These are phyloP conservation scores for Pythium aphanidermatum DNA, from an alignment of 352 stramenopile genomes.

Conservation along the genomic window DNA sequence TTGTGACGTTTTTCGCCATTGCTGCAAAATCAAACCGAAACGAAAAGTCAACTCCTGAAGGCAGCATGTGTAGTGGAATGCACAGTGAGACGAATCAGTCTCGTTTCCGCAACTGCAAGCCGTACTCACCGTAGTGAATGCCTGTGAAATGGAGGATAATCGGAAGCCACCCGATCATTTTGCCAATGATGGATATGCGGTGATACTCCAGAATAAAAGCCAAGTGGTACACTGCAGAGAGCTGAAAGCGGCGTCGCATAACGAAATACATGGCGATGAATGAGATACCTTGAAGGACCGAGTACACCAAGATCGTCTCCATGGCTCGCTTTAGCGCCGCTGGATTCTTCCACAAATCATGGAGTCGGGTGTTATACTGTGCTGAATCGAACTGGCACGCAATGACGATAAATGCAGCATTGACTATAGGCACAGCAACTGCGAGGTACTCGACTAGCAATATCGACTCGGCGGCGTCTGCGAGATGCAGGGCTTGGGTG, in stretches of 20 bases:
- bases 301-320: conserved; percentile 14
- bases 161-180: conserved; percentile 20
- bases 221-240: conserved; percentile 17
- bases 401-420: conserved; percentile 12
- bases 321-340: not conserved
- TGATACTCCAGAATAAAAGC: conserved; percentile 20
- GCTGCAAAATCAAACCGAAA: conserved; percentile 15
- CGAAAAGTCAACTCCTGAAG: conserved; percentile 16
- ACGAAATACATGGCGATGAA: conserved; percentile 15
- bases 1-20: not conserved
- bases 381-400: conserved; percentile 1
- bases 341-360: conserved; percentile 2
- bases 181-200: conserved; percentile 12
- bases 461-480: conserved; percentile 14
- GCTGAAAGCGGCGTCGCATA: conserved; percentile 13
- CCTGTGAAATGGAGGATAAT: conserved; percentile 12
- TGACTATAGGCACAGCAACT: conserved; percentile 18
- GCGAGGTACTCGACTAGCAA: conserved; percentile 24
- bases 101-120: not conserved
- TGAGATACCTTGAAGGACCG: conserved; percentile 14
- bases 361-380: conserved; percentile 11
- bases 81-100: not conserved
- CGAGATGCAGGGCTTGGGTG: conserved; percentile 8
- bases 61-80: not conserved
- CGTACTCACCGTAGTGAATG: conserved; percentile 1